phyloP scores from a whole-genome alignment of 139 green algal species.

The Mychonastes homosphaera region DNA sequence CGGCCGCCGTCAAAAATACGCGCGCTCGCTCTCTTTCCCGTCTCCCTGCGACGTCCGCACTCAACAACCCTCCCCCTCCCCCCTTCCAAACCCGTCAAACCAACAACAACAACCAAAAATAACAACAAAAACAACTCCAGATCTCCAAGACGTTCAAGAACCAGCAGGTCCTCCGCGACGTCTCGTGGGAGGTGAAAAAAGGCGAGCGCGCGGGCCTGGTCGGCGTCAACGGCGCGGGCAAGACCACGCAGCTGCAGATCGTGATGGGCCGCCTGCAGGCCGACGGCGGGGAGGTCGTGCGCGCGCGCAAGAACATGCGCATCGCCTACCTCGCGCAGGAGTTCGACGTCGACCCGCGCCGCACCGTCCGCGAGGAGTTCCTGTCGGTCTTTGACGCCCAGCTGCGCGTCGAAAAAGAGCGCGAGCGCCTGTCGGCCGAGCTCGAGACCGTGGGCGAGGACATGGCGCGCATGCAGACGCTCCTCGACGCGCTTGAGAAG shows the following conservation, averaged over 20 bases:
- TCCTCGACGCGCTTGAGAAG: slow-evolving; percentile 85
- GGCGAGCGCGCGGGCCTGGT: slow-evolving; percentile 94
- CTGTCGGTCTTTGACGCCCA: slow-evolving; percentile 67
- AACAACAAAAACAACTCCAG: slow-evolving; percentile 15
- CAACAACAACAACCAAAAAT: background rate
- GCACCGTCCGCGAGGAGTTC: slow-evolving; percentile 97
- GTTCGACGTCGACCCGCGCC: slow-evolving; percentile 83
- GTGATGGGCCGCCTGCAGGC: slow-evolving; percentile 77
- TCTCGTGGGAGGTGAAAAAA: slow-evolving; percentile 92
- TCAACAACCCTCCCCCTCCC: no score
- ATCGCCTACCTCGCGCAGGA: slow-evolving; percentile 96
- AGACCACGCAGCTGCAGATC: slow-evolving; percentile 97
- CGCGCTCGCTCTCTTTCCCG: background rate
- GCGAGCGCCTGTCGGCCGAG: slow-evolving; percentile 65
- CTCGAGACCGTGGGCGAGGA: slow-evolving; percentile 81
- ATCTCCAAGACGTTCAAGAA: slow-evolving; percentile 88
- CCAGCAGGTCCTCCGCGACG: slow-evolving; percentile 76
- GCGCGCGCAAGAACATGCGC: slow-evolving; percentile 64
- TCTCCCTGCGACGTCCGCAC: background rate
- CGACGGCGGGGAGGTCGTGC: slow-evolving; percentile 81
- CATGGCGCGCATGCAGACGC: slow-evolving; percentile 74
- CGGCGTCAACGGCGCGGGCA: slow-evolving; percentile 96
- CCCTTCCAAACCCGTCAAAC: no score
- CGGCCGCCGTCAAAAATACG: background rate
- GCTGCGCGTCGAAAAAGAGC: slow-evolving; percentile 45